Evolutionary conservation across 192 early-diverging fungal genomes (phyloP).

Genomic region (Podila epicladia): DNA sequence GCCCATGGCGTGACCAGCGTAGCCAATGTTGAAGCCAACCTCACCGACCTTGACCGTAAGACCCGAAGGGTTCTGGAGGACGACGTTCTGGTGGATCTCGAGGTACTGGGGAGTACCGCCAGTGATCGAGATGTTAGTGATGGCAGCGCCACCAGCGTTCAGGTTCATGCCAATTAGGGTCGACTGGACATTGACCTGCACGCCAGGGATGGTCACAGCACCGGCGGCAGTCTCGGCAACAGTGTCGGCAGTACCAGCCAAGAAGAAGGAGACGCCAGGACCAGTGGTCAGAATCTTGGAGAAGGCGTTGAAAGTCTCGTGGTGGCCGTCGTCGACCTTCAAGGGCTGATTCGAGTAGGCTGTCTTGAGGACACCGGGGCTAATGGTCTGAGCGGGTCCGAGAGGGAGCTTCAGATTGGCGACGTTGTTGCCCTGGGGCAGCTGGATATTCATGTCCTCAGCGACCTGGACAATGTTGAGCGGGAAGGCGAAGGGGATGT

Average conservation of each 20-base stretch:
- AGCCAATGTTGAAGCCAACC: constrained; percentile 52
- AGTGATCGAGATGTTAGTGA: constrained; percentile 60
- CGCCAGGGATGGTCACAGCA: constrained; percentile 57
- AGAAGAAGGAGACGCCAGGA: constrained; percentile 51
- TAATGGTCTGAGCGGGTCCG: constrained; percentile 48
- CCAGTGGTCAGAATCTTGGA: constrained; percentile 58
- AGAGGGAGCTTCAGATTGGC: constrained; percentile 44
- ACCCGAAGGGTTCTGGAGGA: constrained; percentile 61
- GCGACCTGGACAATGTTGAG: constrained; percentile 63
- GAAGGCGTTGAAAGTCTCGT: constrained; percentile 62
- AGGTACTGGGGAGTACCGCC: constrained; percentile 60
- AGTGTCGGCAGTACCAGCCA: constrained; percentile 62
- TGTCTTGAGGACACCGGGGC: constrained; percentile 60
- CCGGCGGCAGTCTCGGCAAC: constrained; percentile 65
- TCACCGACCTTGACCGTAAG: constrained; percentile 60
- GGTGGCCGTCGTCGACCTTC: constrained; percentile 42
- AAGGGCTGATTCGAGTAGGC: constrained; percentile 54
- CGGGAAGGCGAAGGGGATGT: constrained; percentile 70
- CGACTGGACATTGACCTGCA: constrained; percentile 60
- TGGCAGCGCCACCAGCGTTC: constrained; percentile 54
- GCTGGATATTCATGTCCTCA: constrained; percentile 59
- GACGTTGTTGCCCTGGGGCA: constrained; percentile 38
- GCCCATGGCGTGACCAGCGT: constrained; percentile 48
- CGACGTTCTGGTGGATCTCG: constrained; percentile 51
- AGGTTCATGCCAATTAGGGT: constrained; percentile 64